Evolutionary conservation across 2,329 filamentous ascomycete genomes (phyloP).

Genomic region (Penicillium expansum): DNA sequence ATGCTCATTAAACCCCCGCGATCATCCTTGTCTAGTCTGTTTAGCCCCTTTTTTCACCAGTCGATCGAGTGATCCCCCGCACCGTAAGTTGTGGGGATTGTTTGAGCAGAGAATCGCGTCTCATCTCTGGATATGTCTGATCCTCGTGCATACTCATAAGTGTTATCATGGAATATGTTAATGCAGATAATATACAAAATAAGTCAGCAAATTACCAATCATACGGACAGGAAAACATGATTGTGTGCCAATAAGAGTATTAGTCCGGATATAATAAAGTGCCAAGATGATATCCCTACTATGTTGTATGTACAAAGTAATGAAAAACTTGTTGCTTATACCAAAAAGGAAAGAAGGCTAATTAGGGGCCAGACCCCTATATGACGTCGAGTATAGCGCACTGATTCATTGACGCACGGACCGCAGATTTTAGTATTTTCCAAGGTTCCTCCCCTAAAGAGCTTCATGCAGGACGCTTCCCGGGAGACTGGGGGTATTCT

Average conservation of each 20-base stretch:
- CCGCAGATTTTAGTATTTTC: neutral
- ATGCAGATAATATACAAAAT: neutral
- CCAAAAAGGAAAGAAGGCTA: constrained; percentile 4
- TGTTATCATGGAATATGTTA: neutral
- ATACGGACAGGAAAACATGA: neutral
- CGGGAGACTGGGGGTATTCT: neutral
- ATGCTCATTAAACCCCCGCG: neutral
- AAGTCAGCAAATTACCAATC: neutral
- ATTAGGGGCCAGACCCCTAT: constrained; percentile 15
- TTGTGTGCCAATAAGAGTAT: neutral
- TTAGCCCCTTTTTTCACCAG: neutral
- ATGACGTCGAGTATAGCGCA: constrained; percentile 18
- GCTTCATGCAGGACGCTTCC: constrained; percentile 16
- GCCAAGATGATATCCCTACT: neutral
- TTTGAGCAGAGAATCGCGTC: neutral
- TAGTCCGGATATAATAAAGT: neutral
- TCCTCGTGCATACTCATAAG: neutral
- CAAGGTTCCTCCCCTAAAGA: neutral
- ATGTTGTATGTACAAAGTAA: too few relatives aligned
- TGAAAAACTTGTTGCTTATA: neutral
- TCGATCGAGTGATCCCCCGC: neutral
- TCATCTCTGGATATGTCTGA: neutral
- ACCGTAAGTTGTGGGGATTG: neutral
- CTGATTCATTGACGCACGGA: constrained; percentile 8
- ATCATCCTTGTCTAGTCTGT: neutral